Conservation (phyloP, 345 rosid genomes). For the Raphanus sativus region DNA sequence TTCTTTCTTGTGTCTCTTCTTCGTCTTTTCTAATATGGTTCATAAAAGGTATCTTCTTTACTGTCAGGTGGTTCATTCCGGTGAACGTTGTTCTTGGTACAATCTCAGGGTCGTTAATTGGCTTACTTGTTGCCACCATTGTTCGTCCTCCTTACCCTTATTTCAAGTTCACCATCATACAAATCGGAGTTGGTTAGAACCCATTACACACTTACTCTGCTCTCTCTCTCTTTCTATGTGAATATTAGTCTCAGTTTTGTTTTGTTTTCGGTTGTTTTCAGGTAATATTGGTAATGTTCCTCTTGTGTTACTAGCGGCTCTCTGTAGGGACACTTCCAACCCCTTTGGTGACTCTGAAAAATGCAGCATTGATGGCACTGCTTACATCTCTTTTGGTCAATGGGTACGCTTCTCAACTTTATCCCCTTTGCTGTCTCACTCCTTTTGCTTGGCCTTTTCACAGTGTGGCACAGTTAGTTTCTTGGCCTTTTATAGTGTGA, state of each 20-base stretch:
- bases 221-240: not conserved
- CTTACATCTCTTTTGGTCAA: slow-evolving; percentile 98
- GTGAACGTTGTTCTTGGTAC: slow-evolving; percentile 73
- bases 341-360: slow-evolving; percentile 86
- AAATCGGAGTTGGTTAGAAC: slow-evolving; percentile 80
- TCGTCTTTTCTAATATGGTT: not conserved
- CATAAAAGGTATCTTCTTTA: slow-evolving; percentile 5
- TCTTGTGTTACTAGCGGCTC: slow-evolving; percentile 88
- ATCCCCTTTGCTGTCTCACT: not conserved
- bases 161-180: slow-evolving; percentile 88
- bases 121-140: slow-evolving; percentile 58
- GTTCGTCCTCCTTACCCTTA: slow-evolving; percentile 92
- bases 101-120: slow-evolving; percentile 78
- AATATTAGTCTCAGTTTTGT: not conserved
- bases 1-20: not conserved
- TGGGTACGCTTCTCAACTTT: slow-evolving; percentile 59
- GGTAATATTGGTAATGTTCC: slow-evolving; percentile 99
- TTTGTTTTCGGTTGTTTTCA: slow-evolving; percentile 38
- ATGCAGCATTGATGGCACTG: slow-evolving; percentile 87
- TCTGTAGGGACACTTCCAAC: slow-evolving; percentile 77
- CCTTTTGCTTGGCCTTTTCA: not conserved
- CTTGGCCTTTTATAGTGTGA: too few relatives aligned
- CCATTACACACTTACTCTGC: not conserved
- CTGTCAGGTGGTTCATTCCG: slow-evolving; percentile 94
- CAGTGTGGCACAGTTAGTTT: too few relatives aligned